These are phyloP conservation scores for Amphicarpaea edgeworthii DNA, from an alignment of 306 rosid species.

Conservation along the genomic window DNA sequence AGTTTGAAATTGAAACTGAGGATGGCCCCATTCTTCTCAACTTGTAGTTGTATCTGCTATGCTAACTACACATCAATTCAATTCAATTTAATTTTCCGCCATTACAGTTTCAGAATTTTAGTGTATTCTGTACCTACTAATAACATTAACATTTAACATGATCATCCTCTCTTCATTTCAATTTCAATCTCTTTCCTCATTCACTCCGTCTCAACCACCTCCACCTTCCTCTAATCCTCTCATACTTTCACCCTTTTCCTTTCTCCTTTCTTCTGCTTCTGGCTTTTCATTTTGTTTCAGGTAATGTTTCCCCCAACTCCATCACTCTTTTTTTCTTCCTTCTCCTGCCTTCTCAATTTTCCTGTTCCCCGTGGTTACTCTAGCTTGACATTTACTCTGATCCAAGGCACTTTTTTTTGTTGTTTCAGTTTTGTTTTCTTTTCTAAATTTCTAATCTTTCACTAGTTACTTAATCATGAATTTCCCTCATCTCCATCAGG, in stretches of 20 bases:
- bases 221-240: too few species aligned
- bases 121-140: too few species aligned
- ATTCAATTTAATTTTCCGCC: too few species aligned
- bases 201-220: not conserved
- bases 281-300: not conserved
- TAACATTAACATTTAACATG: too few species aligned
- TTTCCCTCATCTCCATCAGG: too few species aligned
- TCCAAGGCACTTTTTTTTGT: not conserved
- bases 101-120: too few species aligned
- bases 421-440: not conserved
- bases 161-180: too few species aligned
- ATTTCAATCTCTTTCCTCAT: slow-evolving; percentile 2
- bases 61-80: too few species aligned
- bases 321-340: not conserved
- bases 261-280: not conserved
- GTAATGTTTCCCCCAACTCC: slow-evolving; percentile 5
- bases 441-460: not conserved
- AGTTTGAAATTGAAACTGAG: not conserved
- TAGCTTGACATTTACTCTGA: not conserved
- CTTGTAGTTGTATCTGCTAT: too few species aligned
- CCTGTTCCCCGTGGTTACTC: not conserved
- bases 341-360: too few species aligned
- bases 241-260: not conserved
- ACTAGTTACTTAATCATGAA: too few species aligned
- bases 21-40: too few species aligned